These are phyloP conservation scores for Chaetothyriales sp. DNA, from an alignment of 2,329 filamentous ascomycete genomes.

Conservation along the genomic window DNA sequence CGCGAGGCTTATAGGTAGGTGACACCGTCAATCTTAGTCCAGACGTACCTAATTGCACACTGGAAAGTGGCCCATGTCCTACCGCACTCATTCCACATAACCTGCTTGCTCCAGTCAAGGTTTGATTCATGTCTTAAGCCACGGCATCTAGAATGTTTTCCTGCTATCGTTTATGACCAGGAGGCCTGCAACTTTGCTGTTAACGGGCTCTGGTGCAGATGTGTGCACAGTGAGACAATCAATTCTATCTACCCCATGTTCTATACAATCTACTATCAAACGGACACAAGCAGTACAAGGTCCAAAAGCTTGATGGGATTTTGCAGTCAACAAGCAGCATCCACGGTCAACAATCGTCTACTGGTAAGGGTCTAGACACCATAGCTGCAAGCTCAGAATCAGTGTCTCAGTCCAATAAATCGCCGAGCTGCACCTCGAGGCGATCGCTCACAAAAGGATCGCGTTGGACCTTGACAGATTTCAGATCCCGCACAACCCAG, in stretches of 20 bases:
- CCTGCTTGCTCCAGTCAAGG: too few relatives aligned
- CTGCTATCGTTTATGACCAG: background rate
- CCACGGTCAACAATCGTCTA: too few relatives aligned
- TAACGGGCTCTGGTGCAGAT: background rate
- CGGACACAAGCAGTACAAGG: too few relatives aligned
- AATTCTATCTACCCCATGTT: too few relatives aligned
- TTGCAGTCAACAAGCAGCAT: too few relatives aligned
- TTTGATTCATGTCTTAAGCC: background rate
- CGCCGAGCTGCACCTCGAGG: slow-evolving; percentile 52
- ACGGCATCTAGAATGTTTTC: background rate
- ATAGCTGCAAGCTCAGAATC: too few relatives aligned
- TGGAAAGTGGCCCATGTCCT: background rate
- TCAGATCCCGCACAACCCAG: slow-evolving; percentile 70
- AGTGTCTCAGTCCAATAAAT: slow-evolving; percentile 28
- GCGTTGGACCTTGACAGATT: slow-evolving; percentile 49
- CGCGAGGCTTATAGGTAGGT: background rate
- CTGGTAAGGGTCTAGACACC: too few relatives aligned
- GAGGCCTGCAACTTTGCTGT: background rate
- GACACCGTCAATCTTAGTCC: too few relatives aligned
- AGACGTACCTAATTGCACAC: too few relatives aligned
- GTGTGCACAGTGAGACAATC: background rate
- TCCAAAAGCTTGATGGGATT: too few relatives aligned
- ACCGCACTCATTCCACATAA: too few relatives aligned
- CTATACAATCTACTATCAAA: too few relatives aligned
- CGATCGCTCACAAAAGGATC: background rate